Evolutionary conservation across 208 protist genomes (phyloP), one percentile per base, ranked within the genome.

Genomic region (Polymyxa betae): DNA sequence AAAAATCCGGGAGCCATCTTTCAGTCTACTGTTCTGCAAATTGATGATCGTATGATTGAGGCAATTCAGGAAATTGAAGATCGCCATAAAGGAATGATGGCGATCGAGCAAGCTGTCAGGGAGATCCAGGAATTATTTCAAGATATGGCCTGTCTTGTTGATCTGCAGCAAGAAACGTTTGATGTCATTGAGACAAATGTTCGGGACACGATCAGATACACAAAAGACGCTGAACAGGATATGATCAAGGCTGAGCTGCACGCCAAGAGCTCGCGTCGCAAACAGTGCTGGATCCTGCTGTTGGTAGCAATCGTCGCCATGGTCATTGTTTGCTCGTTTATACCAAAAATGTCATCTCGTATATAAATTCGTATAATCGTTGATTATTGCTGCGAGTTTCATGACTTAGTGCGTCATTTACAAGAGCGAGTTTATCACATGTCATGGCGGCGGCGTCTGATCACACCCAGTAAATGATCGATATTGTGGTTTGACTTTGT

Each of bases 81-180:
- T 43, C 77, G 77, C 12, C 77, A 88, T 49, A 49, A 88, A 88
- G 77, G 77, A 24, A 88, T 88, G 38, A 5, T 88, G 12, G 41
- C 38, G 24, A 91, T 91, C 10, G 82, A 91, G 20, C 89, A 91
- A 87, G 89, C 60, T 5, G 89, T 91, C 5, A 49, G 20, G n/a
- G 89, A 91, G 66, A 89, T 91, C 82, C 89, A 89, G 16, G 89
- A 91, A 38, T 38, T 91, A 12, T 91, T 91, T 20, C 66, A 91
- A 16, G 87, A 91, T 90, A 91, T 91, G 88, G 89, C 89, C 41
- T 44, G 35, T 20, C 88, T 91, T 46, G 89, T 91, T 5, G 89
- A 91, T 20, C 41, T 78, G 5, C 89, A 91, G 38, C 89, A 91
- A 20, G 89, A 91, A 20, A 44, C 88, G 41, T 89, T 91, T 90